These are phyloP conservation scores for Yarrowia yakushimensis DNA, from an alignment of 805 yeast genomes.

Conservation along the genomic window DNA sequence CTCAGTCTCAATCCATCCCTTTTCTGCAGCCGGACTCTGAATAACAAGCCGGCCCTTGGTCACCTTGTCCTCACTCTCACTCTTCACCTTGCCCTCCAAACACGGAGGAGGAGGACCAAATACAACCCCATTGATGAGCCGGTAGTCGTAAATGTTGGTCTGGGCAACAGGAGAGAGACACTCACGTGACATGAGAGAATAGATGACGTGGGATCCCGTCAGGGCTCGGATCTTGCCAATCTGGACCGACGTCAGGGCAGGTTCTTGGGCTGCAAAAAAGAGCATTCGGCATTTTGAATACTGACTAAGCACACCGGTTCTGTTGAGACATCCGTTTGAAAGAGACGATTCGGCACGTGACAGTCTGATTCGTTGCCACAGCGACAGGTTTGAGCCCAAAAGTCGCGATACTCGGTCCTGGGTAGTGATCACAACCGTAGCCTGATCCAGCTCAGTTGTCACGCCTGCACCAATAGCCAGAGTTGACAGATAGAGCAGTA, in stretches of 20 bases:
- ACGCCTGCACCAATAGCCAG: slow-evolving; percentile 33
- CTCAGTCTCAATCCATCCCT: slow-evolving; percentile 20
- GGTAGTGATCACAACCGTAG: slow-evolving; percentile 37
- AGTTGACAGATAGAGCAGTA: slow-evolving; percentile 37
- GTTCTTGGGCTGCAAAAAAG: slow-evolving; percentile 27
- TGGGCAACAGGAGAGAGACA: slow-evolving; percentile 39
- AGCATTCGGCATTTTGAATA: slow-evolving; percentile 21
- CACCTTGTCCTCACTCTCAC: slow-evolving; percentile 29
- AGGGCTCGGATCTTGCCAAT: slow-evolving; percentile 35
- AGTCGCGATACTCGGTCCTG: slow-evolving; percentile 33
- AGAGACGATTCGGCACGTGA: slow-evolving; percentile 6
- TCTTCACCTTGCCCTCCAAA: slow-evolving; percentile 31
- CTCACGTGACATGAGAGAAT: slow-evolving; percentile 35
- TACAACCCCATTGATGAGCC: slow-evolving; percentile 27
- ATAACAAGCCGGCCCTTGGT: slow-evolving; percentile 33
- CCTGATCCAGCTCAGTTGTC: slow-evolving; percentile 30
- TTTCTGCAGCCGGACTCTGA: slow-evolving; percentile 30
- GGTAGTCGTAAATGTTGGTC: slow-evolving; percentile 34
- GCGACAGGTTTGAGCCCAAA: slow-evolving; percentile 31
- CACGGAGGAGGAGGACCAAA: slow-evolving; percentile 37
- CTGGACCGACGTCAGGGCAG: slow-evolving; percentile 31
- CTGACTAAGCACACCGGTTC: slow-evolving; percentile 27
- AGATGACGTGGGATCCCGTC: slow-evolving; percentile 39
- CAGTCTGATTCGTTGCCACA: neutral
- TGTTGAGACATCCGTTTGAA: neutral